These are phyloP conservation scores for Dothistroma pini DNA, from an alignment of 2,329 filamentous ascomycete species.

Conservation along the genomic window DNA sequence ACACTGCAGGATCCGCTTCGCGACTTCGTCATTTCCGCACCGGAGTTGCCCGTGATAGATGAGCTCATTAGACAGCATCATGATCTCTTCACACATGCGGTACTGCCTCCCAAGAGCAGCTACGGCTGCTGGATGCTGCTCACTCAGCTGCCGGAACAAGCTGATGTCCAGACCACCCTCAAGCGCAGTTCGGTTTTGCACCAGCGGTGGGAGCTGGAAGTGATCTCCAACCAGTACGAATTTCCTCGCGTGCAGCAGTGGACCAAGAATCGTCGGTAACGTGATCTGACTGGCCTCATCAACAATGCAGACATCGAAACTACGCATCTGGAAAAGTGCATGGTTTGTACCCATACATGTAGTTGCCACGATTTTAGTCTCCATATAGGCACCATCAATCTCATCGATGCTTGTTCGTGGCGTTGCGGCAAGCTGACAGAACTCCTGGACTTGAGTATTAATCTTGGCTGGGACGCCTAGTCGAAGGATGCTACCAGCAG, in stretches of 20 bases:
- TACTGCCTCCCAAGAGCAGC: slow-evolving; percentile 95
- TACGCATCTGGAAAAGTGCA: slow-evolving; percentile 77
- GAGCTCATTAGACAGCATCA: slow-evolving; percentile 86
- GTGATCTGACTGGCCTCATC: slow-evolving; percentile 98
- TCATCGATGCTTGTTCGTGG: slow-evolving; percentile 76
- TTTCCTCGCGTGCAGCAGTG: slow-evolving; percentile 84
- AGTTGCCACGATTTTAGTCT: slow-evolving; percentile 84
- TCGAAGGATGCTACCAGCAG: slow-evolving; percentile 68
- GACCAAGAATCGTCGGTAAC: slow-evolving; percentile 86
- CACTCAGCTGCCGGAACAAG: slow-evolving; percentile 89
- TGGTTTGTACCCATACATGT: slow-evolving; percentile 93
- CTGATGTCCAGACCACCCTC: slow-evolving; percentile 86
- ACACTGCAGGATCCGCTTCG: slow-evolving; percentile 63
- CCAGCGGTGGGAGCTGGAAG: slow-evolving; percentile 89
- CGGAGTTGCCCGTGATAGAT: slow-evolving; percentile 91
- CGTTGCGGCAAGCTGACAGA: slow-evolving; percentile 72
- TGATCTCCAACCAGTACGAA: slow-evolving; percentile 97
- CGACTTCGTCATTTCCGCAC: slow-evolving; percentile 77
- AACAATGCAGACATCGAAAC: slow-evolving; percentile 97
- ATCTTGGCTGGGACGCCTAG: slow-evolving; percentile 82
- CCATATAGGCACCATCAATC: slow-evolving; percentile 77
- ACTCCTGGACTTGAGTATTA: slow-evolving; percentile 80
- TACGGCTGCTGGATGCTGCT: slow-evolving; percentile 80
- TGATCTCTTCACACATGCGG: slow-evolving; percentile 96
- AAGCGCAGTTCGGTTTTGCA: slow-evolving; percentile 84